Evolutionary conservation across 306 rosid genomes (phyloP).

Genomic region (Vigna radiata): DNA sequence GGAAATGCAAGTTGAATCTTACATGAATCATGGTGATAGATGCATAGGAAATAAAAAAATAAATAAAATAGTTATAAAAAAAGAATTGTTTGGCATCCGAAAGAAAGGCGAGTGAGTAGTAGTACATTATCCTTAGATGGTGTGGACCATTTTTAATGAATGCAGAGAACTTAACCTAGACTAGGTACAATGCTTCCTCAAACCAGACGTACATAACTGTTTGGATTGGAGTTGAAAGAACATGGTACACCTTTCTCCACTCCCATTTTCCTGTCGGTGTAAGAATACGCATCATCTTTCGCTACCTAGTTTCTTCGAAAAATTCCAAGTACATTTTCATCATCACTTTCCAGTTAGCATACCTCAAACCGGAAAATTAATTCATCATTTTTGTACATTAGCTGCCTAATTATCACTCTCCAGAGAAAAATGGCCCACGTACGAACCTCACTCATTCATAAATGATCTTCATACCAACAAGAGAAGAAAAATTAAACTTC

Average conservation of each 20-base stretch:
- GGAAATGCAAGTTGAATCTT: too few relatives aligned
- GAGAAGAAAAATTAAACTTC: conserved; percentile 11
- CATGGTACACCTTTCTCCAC: conserved; percentile 42
- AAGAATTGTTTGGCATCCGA: background rate
- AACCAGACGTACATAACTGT: conserved; percentile 40
- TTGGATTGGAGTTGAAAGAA: conserved; percentile 33
- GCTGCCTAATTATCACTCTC: conserved; percentile 4
- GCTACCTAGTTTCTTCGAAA: background rate
- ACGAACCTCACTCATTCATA: background rate
- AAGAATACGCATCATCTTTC: background rate
- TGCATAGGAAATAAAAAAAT: too few relatives aligned
- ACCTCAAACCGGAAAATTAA: background rate
- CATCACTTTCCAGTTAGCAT: background rate
- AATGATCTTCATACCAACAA: background rate
- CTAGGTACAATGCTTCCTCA: conserved; percentile 57
- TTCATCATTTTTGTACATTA: background rate
- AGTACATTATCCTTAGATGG: background rate
- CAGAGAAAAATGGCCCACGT: conserved; percentile 12
- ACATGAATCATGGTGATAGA: too few relatives aligned
- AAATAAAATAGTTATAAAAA: too few relatives aligned
- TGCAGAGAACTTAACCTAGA: conserved; percentile 40
- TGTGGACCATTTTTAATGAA: conserved; percentile 54
- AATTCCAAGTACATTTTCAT: background rate
- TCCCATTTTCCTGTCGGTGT: conserved; percentile 36
- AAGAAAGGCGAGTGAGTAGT: background rate